A percentile compares a stretch with the other conserved stretches of the same genome.
Conservation (phyloP, 2,329 filamentous ascomycete genomes). For the Incumbomyces lentus region DNA sequence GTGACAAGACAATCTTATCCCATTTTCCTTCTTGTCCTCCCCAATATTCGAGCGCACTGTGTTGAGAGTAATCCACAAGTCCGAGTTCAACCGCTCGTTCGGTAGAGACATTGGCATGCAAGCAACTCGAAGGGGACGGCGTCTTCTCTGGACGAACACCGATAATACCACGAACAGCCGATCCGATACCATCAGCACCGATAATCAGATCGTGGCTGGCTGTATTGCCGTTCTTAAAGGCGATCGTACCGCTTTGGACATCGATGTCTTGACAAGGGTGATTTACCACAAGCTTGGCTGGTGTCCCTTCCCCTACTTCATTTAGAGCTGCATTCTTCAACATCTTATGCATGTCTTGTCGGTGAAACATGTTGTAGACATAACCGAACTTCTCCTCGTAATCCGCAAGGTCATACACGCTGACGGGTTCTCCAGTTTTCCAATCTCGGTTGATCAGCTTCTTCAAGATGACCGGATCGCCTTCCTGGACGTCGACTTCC, state of each 20-base stretch:
- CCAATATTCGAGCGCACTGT: conserved; percentile 59
- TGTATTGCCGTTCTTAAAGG: conserved; percentile 43
- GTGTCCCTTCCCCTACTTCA: conserved; percentile 42
- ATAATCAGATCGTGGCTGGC: conserved; percentile 50
- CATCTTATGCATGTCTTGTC: conserved; percentile 60
- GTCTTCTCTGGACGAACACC: conserved; percentile 51
- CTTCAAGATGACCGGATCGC: conserved; percentile 54
- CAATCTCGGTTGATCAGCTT: conserved; percentile 61
- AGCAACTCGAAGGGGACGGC: conserved; percentile 51
- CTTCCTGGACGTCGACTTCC: conserved; percentile 53
- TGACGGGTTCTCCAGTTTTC: conserved; percentile 57
- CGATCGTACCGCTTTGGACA: conserved; percentile 38
- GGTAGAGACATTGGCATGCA: conserved; percentile 55
- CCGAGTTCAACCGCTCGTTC: conserved; percentile 50
- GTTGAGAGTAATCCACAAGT: conserved; percentile 51
- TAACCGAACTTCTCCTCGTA: conserved; percentile 57
- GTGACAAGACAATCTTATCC: conserved; percentile 61
- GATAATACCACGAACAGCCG: conserved; percentile 51
- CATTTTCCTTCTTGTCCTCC: conserved; percentile 45
- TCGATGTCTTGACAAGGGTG: conserved; percentile 48
- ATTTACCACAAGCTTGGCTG: conserved; percentile 47
- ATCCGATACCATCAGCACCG: conserved; percentile 59
- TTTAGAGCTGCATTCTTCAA: conserved; percentile 50
- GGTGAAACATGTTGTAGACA: conserved; percentile 60
- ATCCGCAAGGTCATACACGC: conserved; percentile 53